Conservation (phyloP, 306 rosid species). For the Alnus rubra region DNA sequence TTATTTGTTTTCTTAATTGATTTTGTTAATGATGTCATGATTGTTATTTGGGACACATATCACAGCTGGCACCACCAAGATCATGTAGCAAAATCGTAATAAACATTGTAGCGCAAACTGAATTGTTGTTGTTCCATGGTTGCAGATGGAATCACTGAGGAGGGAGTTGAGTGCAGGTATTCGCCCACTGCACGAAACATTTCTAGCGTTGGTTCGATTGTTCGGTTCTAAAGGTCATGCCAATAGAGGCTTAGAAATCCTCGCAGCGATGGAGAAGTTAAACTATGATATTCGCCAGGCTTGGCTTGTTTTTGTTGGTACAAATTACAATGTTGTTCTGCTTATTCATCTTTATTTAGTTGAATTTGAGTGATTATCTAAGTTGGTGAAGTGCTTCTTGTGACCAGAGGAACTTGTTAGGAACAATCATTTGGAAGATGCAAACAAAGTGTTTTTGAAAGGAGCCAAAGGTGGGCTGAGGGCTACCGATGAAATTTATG, state of each 20-base stretch:
- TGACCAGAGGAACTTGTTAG: conserved; percentile 75
- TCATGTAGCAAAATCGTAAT: not conserved
- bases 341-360: not conserved
- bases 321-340: conserved; percentile 11
- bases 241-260: conserved; percentile 67
- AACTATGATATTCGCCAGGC: conserved; percentile 83
- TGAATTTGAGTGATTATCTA: conserved; percentile 13
- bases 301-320: conserved; percentile 82
- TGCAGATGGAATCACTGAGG: conserved; percentile 76
- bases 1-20: not conserved
- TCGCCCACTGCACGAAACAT: conserved; percentile 88
- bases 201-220: conserved; percentile 69
- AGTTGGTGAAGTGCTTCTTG: conserved; percentile 17
- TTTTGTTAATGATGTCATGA: not conserved
- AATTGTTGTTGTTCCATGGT: not conserved
- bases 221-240: conserved; percentile 77
- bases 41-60: not conserved
- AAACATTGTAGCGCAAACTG: not conserved
- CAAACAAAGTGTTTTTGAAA: conserved; percentile 78
- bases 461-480: conserved; percentile 79
- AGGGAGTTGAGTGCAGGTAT: conserved; percentile 85
- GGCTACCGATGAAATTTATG: conserved; percentile 83
- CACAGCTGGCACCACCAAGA: not conserved
- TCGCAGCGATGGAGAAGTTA: conserved; percentile 82
- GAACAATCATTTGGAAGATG: conserved; percentile 69